Conservation (phyloP, 495 filamentous ascomycete genomes). For the Lineolata rhizophorae region DNA sequence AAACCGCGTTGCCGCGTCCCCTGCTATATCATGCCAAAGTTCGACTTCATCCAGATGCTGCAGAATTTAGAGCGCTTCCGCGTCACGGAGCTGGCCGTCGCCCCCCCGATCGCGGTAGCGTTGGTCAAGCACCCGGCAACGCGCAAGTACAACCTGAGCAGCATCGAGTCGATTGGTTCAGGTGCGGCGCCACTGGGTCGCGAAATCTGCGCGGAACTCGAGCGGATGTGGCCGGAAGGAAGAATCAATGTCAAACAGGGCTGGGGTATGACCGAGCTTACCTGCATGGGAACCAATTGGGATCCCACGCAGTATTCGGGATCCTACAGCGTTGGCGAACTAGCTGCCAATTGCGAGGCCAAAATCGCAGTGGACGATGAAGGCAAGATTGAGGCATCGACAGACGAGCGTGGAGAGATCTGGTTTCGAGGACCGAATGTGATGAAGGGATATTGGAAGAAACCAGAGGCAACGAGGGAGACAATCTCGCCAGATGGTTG, state of each 20-base stretch:
- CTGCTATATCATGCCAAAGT: slow-evolving; percentile 52
- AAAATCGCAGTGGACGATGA: slow-evolving; percentile 29
- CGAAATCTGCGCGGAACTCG: slow-evolving; percentile 37
- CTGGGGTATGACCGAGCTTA: slow-evolving; percentile 73
- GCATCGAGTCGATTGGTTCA: slow-evolving; percentile 29
- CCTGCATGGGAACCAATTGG: slow-evolving; percentile 40
- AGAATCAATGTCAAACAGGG: slow-evolving; percentile 44
- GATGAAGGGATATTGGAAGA: slow-evolving; percentile 22
- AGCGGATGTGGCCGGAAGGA: slow-evolving; percentile 32
- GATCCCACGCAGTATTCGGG: slow-evolving; percentile 24
- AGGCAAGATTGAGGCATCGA: slow-evolving; percentile 7
- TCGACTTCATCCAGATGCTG: slow-evolving; percentile 51
- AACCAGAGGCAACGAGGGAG: slow-evolving; percentile 17
- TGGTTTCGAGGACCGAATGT: slow-evolving; percentile 18
- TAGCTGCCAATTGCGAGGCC: slow-evolving; percentile 44
- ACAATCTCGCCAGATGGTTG: slow-evolving; percentile 18
- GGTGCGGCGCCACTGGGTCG: slow-evolving; percentile 27
- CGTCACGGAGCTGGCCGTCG: slow-evolving; percentile 38
- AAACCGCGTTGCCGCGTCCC: slow-evolving; percentile 17
- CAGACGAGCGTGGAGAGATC: slow-evolving; percentile 16
- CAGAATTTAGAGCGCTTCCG: slow-evolving; percentile 41
- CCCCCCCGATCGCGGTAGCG: slow-evolving; percentile 50
- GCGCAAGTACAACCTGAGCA: slow-evolving; percentile 44
- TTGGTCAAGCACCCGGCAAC: slow-evolving; percentile 48
- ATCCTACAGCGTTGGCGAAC: slow-evolving; percentile 36